A percentile compares a stretch with the other conserved stretches of the same genome.
Evolutionary conservation across 495 filamentous ascomycete species (phyloP).

Genomic region (Penicillium robsamsonii): DNA sequence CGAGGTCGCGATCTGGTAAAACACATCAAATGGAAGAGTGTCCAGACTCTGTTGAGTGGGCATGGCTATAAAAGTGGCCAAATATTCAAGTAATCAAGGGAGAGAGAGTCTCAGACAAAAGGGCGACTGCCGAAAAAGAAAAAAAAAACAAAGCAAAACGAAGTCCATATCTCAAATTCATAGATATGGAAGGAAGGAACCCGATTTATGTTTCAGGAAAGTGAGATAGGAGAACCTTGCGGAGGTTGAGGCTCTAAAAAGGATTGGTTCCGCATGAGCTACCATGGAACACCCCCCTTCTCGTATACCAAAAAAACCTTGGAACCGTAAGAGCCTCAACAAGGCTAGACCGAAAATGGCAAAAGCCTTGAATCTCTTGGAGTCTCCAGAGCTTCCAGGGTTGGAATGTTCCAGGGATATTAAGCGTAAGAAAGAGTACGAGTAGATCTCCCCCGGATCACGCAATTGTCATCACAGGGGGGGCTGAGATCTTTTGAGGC

Average conservation of each 20-base stretch:
- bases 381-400: too few relatives aligned
- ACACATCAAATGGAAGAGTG: slow-evolving; percentile 61
- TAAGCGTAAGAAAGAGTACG: neutral
- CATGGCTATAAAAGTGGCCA: slow-evolving; percentile 18
- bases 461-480: neutral
- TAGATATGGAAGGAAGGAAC: neutral
- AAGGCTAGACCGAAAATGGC: too few relatives aligned
- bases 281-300: too few relatives aligned
- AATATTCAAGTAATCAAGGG: neutral
- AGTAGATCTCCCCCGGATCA: neutral
- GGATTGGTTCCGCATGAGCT: neutral
- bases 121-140: neutral
- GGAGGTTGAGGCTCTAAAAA: neutral
- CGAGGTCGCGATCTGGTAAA: slow-evolving; percentile 52
- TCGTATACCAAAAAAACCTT: too few relatives aligned
- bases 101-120: neutral
- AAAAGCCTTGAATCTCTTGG: too few relatives aligned
- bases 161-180: neutral
- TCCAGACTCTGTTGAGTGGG: slow-evolving; percentile 29
- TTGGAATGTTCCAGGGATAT: too few relatives aligned
- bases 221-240: neutral
- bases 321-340: too few relatives aligned
- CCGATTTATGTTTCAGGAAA: neutral
- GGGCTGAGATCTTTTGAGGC: neutral
- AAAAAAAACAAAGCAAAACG: neutral